Conservation (phyloP, 164 flowering plant genomes). For the Protea cynaroides region DNA sequence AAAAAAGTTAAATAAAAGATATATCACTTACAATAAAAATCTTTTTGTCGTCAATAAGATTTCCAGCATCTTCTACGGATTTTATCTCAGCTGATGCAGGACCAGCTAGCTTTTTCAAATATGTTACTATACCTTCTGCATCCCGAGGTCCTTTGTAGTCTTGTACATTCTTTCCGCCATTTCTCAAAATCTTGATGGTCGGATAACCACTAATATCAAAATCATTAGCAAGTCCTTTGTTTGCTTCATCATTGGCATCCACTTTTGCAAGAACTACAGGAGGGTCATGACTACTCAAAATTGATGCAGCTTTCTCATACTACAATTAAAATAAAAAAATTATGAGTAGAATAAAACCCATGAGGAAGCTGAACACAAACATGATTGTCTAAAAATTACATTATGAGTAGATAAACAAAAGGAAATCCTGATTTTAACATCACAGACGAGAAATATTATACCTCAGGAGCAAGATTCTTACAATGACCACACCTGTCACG, state of each 20-base stretch:
- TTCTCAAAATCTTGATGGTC: constrained; percentile 71
- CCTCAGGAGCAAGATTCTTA: constrained; percentile 96
- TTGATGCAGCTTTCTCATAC: constrained; percentile 91
- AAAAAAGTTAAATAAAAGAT: neutral
- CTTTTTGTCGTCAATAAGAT: constrained; percentile 46
- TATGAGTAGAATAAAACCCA: neutral
- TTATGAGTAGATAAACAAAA: too few species aligned
- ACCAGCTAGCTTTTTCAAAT: constrained; percentile 76
- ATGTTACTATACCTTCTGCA: constrained; percentile 79
- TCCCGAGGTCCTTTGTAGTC: constrained; percentile 94
- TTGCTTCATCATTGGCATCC: constrained; percentile 74
- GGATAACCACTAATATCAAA: constrained; percentile 73
- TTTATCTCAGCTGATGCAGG: constrained; percentile 82
- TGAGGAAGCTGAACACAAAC: neutral
- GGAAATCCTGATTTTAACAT: neutral
- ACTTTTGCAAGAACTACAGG: constrained; percentile 73
- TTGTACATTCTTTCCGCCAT: constrained; percentile 64
- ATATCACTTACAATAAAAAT: constrained; percentile 56
- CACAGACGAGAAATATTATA: constrained; percentile 15
- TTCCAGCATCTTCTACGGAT: constrained; percentile 54
- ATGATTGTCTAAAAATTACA: neutral
- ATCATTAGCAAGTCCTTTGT: constrained; percentile 57
- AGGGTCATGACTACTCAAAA: constrained; percentile 59
- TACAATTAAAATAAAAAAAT: constrained; percentile 18
- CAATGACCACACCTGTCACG: constrained; percentile 89